Conservation (phyloP, 495 filamentous ascomycete species). For the Apodospora peruviana region DNA sequence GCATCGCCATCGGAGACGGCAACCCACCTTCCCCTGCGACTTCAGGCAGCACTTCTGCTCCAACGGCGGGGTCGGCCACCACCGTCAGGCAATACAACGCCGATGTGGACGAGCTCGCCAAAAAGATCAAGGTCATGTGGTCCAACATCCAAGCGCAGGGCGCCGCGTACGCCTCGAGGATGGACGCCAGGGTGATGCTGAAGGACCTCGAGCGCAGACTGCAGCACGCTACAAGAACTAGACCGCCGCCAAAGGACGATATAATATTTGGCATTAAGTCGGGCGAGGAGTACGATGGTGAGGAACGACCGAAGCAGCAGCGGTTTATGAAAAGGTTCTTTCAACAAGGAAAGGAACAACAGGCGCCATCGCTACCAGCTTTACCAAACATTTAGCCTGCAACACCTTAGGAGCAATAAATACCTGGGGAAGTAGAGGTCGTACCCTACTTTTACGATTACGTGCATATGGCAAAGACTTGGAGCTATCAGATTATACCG, state of each 20-base stretch:
- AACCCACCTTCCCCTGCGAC: slow-evolving; percentile 18
- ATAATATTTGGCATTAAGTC: slow-evolving; percentile 46
- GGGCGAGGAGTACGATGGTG: slow-evolving; percentile 22
- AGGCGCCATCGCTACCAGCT: not conserved
- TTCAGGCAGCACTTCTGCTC: too few relatives aligned
- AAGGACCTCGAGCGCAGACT: slow-evolving; percentile 68
- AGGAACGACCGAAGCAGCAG: slow-evolving; percentile 28
- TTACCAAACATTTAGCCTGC: too few relatives aligned
- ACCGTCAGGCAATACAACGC: slow-evolving; percentile 52
- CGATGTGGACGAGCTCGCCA: slow-evolving; percentile 60
- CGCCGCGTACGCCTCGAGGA: slow-evolving; percentile 62
- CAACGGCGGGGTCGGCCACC: slow-evolving; percentile 26
- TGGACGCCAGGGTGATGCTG: slow-evolving; percentile 66
- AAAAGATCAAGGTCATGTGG: slow-evolving; percentile 59
- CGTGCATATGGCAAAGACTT: too few relatives aligned
- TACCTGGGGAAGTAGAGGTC: too few relatives aligned
- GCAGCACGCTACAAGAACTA: slow-evolving; percentile 62
- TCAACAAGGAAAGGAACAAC: not conserved
- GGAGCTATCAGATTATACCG: too few relatives aligned
- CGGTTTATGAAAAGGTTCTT: slow-evolving; percentile 40
- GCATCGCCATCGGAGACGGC: slow-evolving; percentile 67
- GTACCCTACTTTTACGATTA: too few relatives aligned
- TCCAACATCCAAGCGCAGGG: slow-evolving; percentile 69
- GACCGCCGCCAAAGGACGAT: slow-evolving; percentile 50
- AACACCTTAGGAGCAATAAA: too few relatives aligned